Evolutionary conservation across 1,284 basidiomycete species (phyloP).

Genomic region (Sporisorium scitamineum): DNA sequence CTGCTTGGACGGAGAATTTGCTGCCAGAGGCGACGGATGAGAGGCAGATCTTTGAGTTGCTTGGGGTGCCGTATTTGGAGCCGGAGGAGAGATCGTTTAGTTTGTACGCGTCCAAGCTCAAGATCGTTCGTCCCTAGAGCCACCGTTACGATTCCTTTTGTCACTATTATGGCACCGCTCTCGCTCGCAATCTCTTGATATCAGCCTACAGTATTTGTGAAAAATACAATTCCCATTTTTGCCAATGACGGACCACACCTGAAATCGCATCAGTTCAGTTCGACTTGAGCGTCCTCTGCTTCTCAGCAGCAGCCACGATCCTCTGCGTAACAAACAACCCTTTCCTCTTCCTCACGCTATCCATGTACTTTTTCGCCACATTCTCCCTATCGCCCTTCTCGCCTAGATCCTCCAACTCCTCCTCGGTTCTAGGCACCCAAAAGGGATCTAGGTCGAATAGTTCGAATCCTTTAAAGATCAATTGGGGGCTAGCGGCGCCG

Average conservation of each 20-base stretch:
- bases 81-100: conserved; percentile 30
- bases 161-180: neutral
- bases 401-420: conserved; percentile 96
- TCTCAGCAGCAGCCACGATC: conserved; percentile 66
- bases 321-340: conserved; percentile 60
- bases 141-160: neutral
- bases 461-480: conserved; percentile 87
- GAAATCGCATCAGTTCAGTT: conserved; percentile 34
- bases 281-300: conserved; percentile 68
- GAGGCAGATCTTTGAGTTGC: conserved; percentile 31
- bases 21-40: conserved; percentile 33
- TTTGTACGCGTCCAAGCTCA: conserved; percentile 13
- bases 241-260: no score
- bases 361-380: conserved; percentile 94
- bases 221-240: neutral
- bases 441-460: conserved; percentile 80
- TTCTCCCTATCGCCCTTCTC: conserved; percentile 94
- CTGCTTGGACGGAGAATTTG: conserved; percentile 32
- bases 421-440: conserved; percentile 98
- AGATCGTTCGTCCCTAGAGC: conserved; percentile 6
- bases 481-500: conserved; percentile 93
- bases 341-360: conserved; percentile 77
- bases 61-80: conserved; percentile 28
- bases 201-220: no score
- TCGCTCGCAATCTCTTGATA: no score